Evolutionary conservation across 2,329 filamentous ascomycete species (phyloP).

Genomic region (Pyrenochaeta sp.): DNA sequence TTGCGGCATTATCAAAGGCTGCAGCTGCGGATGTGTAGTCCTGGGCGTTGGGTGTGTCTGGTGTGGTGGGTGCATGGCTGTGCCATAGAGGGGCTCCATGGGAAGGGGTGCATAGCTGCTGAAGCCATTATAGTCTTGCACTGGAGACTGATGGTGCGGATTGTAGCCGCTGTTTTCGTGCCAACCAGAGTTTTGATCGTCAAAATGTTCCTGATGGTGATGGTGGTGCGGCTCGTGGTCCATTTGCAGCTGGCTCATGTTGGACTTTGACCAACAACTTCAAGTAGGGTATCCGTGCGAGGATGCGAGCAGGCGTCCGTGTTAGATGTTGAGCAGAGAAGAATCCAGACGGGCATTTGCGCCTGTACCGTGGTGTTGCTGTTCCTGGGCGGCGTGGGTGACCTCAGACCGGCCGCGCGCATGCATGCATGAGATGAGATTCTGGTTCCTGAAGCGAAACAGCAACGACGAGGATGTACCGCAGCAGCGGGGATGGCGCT

Average conservation of each 20-base stretch:
- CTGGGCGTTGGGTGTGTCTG: conserved; percentile 36
- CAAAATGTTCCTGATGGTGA: conserved; percentile 33
- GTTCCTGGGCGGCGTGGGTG: conserved; percentile 41
- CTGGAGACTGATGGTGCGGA: conserved; percentile 50
- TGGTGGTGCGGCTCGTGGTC: conserved; percentile 51
- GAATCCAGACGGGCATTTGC: conserved; percentile 44
- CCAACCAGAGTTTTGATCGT: conserved; percentile 46
- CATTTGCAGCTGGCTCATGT: conserved; percentile 54
- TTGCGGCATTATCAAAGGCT: conserved; percentile 51
- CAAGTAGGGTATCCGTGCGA: conserved; percentile 32
- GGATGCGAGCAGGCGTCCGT: conserved; percentile 35
- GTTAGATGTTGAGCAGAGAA: conserved; percentile 36
- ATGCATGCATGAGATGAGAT: conserved; percentile 50
- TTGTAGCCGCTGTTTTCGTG: conserved; percentile 41
- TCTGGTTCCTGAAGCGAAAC: conserved; percentile 48
- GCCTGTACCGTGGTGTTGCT: conserved; percentile 36
- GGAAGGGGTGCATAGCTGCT: conserved; percentile 47
- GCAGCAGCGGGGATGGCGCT: conserved; percentile 34
- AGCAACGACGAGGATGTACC: conserved; percentile 33
- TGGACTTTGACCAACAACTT: conserved; percentile 24
- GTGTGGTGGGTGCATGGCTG: conserved; percentile 50
- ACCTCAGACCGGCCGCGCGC: conserved; percentile 44
- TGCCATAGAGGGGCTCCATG: conserved; percentile 51
- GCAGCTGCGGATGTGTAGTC: conserved; percentile 51
- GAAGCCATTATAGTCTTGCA: conserved; percentile 52